Conservation (phyloP, 257 asterid genomes). For the Penstemon eatonii region DNA sequence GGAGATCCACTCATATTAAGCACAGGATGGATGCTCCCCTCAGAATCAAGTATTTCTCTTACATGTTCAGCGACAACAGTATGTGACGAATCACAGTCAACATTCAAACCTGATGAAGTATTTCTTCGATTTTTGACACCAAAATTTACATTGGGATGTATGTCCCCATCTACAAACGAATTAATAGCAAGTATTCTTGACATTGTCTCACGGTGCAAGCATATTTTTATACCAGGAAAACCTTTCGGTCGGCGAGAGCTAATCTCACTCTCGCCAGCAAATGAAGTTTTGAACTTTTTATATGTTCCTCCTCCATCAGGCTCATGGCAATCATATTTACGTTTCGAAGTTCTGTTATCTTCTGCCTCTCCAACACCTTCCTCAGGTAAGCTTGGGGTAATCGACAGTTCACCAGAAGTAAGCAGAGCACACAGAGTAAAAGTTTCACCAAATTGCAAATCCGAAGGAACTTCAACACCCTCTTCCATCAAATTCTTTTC, state of each 20-base stretch:
- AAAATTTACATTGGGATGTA: constrained; percentile 22
- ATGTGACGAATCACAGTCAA: constrained; percentile 27
- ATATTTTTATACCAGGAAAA: constrained; percentile 80
- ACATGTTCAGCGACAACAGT: constrained; percentile 38
- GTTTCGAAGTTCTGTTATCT: constrained; percentile 72
- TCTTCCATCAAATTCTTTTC: constrained; percentile 69
- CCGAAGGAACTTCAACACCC: constrained; percentile 65
- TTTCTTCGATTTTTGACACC: constrained; percentile 33
- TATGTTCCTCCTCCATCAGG: constrained; percentile 44
- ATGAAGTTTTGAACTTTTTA: constrained; percentile 56
- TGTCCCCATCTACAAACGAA: constrained; percentile 41
- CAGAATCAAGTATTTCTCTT: constrained; percentile 41
- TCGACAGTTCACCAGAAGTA: constrained; percentile 64
- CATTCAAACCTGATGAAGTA: constrained; percentile 29
- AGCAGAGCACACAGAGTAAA: constrained; percentile 67
- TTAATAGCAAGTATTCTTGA: constrained; percentile 56
- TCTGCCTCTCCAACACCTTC: constrained; percentile 96
- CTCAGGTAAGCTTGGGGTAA: constrained; percentile 69
- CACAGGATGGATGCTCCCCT: constrained; percentile 32
- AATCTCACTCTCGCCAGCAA: constrained; percentile 70
- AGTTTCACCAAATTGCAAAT: constrained; percentile 87
- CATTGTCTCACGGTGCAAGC: constrained; percentile 54
- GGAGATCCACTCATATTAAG: constrained; percentile 47
- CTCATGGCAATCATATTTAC: constrained; percentile 48
- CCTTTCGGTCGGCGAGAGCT: constrained; percentile 86